Evolutionary conservation across 2,329 filamentous ascomycete species (phyloP), one percentile per base, ranked within the genome.

Genomic region (Penicillium corylophilum): DNA sequence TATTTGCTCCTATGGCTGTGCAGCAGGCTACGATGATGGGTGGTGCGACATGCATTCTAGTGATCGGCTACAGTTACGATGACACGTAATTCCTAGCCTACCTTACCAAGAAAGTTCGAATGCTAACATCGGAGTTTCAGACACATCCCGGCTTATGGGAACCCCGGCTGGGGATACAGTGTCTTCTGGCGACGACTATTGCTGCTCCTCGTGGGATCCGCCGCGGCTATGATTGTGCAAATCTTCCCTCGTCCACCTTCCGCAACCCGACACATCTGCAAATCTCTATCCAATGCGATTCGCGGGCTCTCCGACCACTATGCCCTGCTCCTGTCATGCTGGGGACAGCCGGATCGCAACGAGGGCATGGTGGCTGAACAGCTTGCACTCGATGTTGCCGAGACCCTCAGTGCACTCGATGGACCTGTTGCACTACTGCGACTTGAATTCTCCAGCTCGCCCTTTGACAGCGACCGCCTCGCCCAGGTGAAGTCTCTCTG

Each of bases 41-140:
- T 0, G 70, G 74, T 2, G 67, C 73, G 15, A 80, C 78, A 0
- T 77, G 74, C 46, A 60, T 69, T 3, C 64, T 80, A 4, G 65
- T 79, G 2, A 49, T 80, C 13, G 77, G 74, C 2, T 80, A 77
- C 59, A 79, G 78, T 48, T 80, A 68, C 59, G 75, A 76, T 26
- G 63, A 76, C 41, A 63, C 70, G 57, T 68, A 54, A 62, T 60
- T 59, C 13, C 2, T n/a, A 4, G 3, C n/a, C 31, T 35, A n/a
- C n/a, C 5, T 18, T 18, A 6, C 9, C 1, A 8, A 18, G n/a
- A n/a, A n/a, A n/a, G 15, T 2, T 9, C 9, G 5, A 35, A 35
- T 16, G 31, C 31, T 35, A 18, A 35, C n/a, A 35, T 18, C 9
- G n/a, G n/a, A 18, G n/a, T 24, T 28, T 5, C 20, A 69, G 67